These are phyloP conservation scores for Rhododendron molle DNA, from an alignment of 148 eudicot species.

Conservation along the genomic window DNA sequence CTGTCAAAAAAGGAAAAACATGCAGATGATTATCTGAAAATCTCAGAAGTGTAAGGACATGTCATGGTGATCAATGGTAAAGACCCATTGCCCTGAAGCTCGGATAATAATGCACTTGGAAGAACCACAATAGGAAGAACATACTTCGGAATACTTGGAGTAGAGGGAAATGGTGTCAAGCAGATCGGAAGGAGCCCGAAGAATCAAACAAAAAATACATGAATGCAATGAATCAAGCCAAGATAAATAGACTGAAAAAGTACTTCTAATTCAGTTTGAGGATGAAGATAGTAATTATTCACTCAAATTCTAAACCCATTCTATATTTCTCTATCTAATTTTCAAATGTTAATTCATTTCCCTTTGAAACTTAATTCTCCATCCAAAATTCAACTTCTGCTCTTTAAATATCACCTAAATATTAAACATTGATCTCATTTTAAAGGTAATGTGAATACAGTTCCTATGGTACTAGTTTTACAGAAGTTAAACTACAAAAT, in stretches of 20 bases:
- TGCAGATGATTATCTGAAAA: not conserved
- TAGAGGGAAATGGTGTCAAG: not conserved
- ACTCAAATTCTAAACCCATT: too few species aligned
- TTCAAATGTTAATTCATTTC: too few species aligned
- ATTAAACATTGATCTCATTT: not conserved
- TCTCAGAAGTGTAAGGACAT: not conserved
- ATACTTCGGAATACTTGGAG: not conserved
- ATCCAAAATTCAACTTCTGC: not conserved
- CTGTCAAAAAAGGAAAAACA: conserved; percentile 22
- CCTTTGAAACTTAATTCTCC: too few species aligned
- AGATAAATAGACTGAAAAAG: not conserved
- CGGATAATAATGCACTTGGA: not conserved
- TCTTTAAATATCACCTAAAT: not conserved
- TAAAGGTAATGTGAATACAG: not conserved
- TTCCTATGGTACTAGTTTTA: not conserved
- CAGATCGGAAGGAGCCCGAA: not conserved
- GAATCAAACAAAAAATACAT: not conserved
- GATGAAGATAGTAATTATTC: not conserved
- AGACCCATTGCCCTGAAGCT: not conserved
- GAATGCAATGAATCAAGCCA: not conserved
- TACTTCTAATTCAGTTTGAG: too few species aligned
- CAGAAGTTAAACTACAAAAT: not conserved
- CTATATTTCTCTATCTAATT: too few species aligned
- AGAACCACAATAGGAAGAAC: not conserved
- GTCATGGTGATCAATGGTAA: not conserved